A percentile compares a stretch with the other conserved stretches of the same genome.
These are phyloP conservation scores for Colletotrichum orchidophilum DNA, from an alignment of 2,329 filamentous ascomycete species.

Conservation along the genomic window DNA sequence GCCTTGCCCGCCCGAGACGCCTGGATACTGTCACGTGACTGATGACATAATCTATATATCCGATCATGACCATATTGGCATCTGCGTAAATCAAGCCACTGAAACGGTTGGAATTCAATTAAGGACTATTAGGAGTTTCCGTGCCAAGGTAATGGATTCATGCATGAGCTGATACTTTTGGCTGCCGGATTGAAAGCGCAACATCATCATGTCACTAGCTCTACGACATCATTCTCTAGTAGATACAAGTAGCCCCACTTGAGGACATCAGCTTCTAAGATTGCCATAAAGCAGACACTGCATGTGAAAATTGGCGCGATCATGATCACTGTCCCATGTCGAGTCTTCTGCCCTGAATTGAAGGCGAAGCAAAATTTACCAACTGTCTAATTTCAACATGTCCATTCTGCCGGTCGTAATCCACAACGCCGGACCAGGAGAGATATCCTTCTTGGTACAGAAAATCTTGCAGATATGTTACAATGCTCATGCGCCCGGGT, in stretches of 20 bases:
- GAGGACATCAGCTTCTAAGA: neutral
- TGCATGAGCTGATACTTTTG: neutral
- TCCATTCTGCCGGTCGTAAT: neutral
- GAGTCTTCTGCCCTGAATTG: too few relatives aligned
- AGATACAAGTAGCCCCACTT: too few relatives aligned
- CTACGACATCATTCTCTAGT: neutral
- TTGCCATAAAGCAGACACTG: neutral
- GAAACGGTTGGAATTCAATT: neutral
- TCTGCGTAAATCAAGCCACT: neutral
- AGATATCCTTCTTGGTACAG: neutral
- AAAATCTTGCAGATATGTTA: neutral
- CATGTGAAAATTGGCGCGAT: neutral
- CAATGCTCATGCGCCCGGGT: neutral
- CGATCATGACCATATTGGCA: neutral
- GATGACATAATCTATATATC: neutral
- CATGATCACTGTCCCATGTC: too few relatives aligned
- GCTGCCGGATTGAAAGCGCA: too few relatives aligned
- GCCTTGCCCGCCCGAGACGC: conserved; percentile 25
- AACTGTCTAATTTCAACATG: neutral
- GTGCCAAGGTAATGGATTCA: neutral
- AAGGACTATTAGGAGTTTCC: too few relatives aligned
- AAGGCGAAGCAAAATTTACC: neutral
- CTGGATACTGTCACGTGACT: conserved; percentile 37
- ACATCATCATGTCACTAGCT: neutral
- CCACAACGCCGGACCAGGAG: neutral